Base-by-base conservation (phyloP, 306 rosid species). In the Lathyrus tuberosus region DNA sequence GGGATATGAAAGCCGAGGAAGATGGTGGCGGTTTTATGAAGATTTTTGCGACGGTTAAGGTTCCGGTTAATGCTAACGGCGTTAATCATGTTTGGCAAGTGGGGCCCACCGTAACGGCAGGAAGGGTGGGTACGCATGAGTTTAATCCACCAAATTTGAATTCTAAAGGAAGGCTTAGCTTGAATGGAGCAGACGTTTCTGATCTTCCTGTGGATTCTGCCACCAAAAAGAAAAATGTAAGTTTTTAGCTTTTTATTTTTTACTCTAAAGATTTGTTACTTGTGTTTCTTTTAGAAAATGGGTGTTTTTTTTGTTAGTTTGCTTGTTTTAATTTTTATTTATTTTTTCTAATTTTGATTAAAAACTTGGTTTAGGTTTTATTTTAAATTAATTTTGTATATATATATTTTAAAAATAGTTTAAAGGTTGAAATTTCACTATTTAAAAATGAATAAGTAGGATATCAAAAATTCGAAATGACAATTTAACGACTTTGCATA, bases 61-160 rank as follows among this genome's bases (percentile, higher is more conserved):
- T 84, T 3, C 52, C 76, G 2, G 49, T 0, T 6, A 69, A 72
- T 1, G 70, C n/a, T 3, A n/a, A 7, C 24, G 52, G 0, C 4
- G 42, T 81, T 51, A 79, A 79, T n/a, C 86, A 84, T 13, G 88
- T 84, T 6, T 84, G 88, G 88, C 86, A 81, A 73, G 80, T 81
- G 73, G 88, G 88, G 16, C 49, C 80, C 20, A 28, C 86, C 0
- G 82, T 76, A 1, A 65, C 80, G 0, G 14, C 0, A 0, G 80
- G 79, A 1, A 33, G 8, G 33, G 48, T 83, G 0, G 65, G 0
- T 0, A 3, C 0, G 41, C 95, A 88, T 63, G 82, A 5, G 0
- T 43, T 84, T 3, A 1, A 0, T 48, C 2, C 77, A 0, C 46
- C 65, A 0, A 86, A 88, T 76, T 44, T 80, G 63, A 71, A 71